A percentile compares a stretch with the other conserved stretches of the same genome.
Evolutionary conservation across 148 eudicot species (phyloP).

Genomic region (Oxyria digyna): DNA sequence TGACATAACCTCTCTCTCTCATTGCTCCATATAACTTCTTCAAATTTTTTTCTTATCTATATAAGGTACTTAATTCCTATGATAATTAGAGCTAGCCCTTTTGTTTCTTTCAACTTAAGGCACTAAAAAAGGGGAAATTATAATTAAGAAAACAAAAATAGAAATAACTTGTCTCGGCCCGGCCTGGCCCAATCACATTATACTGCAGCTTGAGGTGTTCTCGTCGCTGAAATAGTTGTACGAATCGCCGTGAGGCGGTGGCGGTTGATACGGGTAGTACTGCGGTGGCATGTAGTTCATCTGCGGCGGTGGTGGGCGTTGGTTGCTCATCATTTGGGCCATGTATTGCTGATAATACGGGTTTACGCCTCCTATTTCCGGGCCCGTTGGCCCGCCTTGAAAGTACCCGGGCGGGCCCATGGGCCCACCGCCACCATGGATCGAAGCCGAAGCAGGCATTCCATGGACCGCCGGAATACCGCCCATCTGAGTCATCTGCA

Average conservation of each 20-base stretch:
- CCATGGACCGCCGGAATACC: conserved; percentile 8
- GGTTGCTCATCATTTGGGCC: conserved; percentile 11
- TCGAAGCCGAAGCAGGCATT: neutral
- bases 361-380: conserved; percentile 2
- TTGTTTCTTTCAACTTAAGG: neutral
- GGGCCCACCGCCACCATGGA: neutral
- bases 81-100: conserved; percentile 1
- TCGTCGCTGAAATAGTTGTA: conserved; percentile 8
- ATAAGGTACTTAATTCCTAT: conserved; percentile 1
- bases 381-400: neutral
- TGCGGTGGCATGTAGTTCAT: conserved; percentile 5
- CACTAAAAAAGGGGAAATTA: conserved; percentile 6
- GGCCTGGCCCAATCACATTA: neutral
- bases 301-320: neutral
- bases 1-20: neutral
- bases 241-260: conserved; percentile 1
- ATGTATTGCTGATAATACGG: conserved; percentile 9
- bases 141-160: neutral
- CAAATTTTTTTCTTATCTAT: neutral
- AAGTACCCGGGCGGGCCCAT: conserved; percentile 1
- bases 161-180: neutral
- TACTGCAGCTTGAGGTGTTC: conserved; percentile 7
- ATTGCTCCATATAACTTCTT: no score
- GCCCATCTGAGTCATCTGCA: conserved; percentile 11
- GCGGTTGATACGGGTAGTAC: neutral